Evolutionary conservation across 257 asterid genomes (phyloP).

Genomic region (Fraxinus anomala): DNA sequence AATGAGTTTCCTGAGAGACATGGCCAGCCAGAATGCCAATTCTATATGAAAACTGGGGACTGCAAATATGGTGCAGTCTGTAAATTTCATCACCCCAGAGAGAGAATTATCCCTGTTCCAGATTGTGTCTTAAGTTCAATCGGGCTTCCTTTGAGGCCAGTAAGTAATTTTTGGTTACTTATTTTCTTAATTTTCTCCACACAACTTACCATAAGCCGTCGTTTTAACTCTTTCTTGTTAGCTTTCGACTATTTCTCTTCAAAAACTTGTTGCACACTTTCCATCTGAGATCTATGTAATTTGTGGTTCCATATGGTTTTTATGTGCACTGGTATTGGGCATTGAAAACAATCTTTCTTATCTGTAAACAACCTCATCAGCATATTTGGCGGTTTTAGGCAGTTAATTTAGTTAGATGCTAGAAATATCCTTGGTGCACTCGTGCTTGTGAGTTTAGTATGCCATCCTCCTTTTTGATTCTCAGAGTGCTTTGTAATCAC

Average conservation of each 20-base stretch:
- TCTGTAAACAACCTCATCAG: slow-evolving; percentile 3
- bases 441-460: slow-evolving; percentile 13
- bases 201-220: not conserved
- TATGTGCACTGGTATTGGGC: slow-evolving; percentile 8
- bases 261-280: not conserved
- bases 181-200: not conserved
- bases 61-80: slow-evolving; percentile 95
- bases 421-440: slow-evolving; percentile 7
- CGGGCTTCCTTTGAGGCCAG: slow-evolving; percentile 93
- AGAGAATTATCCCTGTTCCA: slow-evolving; percentile 77
- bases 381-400: slow-evolving; percentile 15
- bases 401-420: slow-evolving; percentile 15
- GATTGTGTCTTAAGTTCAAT: slow-evolving; percentile 82
- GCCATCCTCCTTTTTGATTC: slow-evolving; percentile 12
- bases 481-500: slow-evolving; percentile 10
- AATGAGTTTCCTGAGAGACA: slow-evolving; percentile 92
- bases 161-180: slow-evolving; percentile 43
- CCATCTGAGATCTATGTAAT: slow-evolving; percentile 23
- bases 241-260: slow-evolving; percentile 21
- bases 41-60: slow-evolving; percentile 95
- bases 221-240: not conserved
- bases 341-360: not conserved
- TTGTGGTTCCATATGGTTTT: slow-evolving; percentile 21
- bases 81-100: slow-evolving; percentile 94
- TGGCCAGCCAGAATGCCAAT: slow-evolving; percentile 92